Evolutionary conservation across 192 early-diverging fungal genomes (phyloP), one percentile per base, ranked within the genome.

Genomic region (Obelidium mucronatum): DNA sequence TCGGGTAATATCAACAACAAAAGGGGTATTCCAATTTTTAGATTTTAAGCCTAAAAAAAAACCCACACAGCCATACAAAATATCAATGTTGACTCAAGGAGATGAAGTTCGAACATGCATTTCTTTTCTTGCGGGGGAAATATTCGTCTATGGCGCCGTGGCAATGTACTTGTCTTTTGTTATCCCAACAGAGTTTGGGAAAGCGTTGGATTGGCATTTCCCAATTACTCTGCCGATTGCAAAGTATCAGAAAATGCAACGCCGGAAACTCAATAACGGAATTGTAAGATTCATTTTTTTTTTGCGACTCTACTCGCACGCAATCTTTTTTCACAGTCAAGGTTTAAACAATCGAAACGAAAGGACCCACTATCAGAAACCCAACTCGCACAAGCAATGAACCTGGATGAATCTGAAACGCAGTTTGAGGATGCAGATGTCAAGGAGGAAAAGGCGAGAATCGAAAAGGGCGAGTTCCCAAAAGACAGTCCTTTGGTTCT

Each of bases 121-220:
- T 2, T 83, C 84, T 40, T 87, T 85, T 42, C 60, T 92, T 84
- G 73, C 86, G 39, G 81, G 79, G 19, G 89, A 79, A 63, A 66
- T 79, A 37, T 67, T 80, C 36, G 54, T 90, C 2, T 90, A 85
- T 70, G 66, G 86, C 58, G 40, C 67, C 26, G 51, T 90, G 13
- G 65, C 89, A 35, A 22, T 36, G 6, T 78, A 78, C 59, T 74
- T 80, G 76, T 83, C 78, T 5, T 74, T 78, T 52, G 85, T 93
- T 17, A 44, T 91, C 6, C 90, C 91, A 2, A 76, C 81, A 22
- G 91, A 93, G 70, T 92, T 82, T 77, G 93, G 93, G 30, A 85
- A 87, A 11, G 75, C 64, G 53, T 85, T 86, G 60, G 83, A 86
- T 6, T 93, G 91, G 91, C 86, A 93, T 66, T 93, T 85, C 44